These are phyloP conservation scores for Linum tenue DNA, from an alignment of 345 rosid species.

Conservation along the genomic window DNA sequence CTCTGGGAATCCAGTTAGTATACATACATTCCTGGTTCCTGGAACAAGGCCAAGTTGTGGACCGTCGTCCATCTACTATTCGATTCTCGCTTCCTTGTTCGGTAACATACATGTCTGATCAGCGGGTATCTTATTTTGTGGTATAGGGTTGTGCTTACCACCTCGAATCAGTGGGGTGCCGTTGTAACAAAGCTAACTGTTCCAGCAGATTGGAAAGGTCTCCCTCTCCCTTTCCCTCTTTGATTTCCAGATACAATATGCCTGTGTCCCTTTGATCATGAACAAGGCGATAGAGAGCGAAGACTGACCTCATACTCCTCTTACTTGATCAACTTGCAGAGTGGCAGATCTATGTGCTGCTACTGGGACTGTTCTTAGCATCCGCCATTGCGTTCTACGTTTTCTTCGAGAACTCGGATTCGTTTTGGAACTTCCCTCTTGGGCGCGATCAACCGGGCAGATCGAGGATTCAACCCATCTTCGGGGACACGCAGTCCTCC, in stretches of 20 bases:
- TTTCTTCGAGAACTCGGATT: conserved; percentile 76
- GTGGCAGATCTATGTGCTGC: conserved; percentile 83
- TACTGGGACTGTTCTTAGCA: conserved; percentile 70
- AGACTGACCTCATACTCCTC: not conserved
- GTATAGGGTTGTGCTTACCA: conserved; percentile 67
- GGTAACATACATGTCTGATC: not conserved
- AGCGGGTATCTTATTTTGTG: not conserved
- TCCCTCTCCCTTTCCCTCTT: conserved; percentile 15
- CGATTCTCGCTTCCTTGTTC: not conserved
- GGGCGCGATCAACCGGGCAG: conserved; percentile 43
- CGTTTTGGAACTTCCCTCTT: conserved; percentile 69
- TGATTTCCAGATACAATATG: not conserved
- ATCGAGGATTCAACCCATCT: conserved; percentile 40
- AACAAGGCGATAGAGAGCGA: not conserved
- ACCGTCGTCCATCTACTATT: not conserved
- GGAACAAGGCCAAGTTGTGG: not conserved
- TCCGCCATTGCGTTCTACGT: conserved; percentile 67
- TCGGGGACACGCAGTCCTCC: conserved; percentile 47
- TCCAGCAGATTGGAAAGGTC: conserved; percentile 95
- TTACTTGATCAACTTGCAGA: conserved; percentile 33
- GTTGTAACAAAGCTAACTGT: conserved; percentile 71
- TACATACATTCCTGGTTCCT: not conserved
- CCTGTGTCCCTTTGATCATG: not conserved
- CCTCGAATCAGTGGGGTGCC: conserved; percentile 78
- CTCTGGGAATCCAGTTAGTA: not conserved